Conservation (phyloP, 2,329 filamentous ascomycete species). For the Ophiostoma perfectum region DNA sequence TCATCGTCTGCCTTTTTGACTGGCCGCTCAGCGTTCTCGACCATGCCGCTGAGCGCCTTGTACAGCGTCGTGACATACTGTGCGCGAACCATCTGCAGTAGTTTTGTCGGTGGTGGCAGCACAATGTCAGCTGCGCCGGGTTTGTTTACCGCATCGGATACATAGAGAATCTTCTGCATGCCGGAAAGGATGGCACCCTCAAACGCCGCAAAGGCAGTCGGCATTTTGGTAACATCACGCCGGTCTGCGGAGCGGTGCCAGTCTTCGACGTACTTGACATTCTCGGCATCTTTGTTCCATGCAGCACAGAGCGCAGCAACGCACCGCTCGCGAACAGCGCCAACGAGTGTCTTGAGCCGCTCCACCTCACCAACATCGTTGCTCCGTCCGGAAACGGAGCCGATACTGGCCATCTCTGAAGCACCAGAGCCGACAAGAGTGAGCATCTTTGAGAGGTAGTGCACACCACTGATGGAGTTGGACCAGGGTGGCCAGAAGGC, state of each 20-base stretch:
- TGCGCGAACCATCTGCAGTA: conserved; percentile 82
- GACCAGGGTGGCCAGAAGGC: conserved; percentile 95
- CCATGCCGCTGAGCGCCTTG: conserved; percentile 89
- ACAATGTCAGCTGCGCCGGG: conserved; percentile 71
- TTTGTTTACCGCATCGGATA: conserved; percentile 76
- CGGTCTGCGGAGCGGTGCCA: conserved; percentile 81
- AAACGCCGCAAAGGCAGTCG: conserved; percentile 76
- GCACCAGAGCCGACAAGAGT: conserved; percentile 79
- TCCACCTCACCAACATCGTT: conserved; percentile 58
- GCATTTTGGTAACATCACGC: conserved; percentile 86
- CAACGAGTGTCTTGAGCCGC: conserved; percentile 68
- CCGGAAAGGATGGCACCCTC: conserved; percentile 75
- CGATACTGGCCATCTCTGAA: conserved; percentile 74
- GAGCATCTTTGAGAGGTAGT: conserved; percentile 80
- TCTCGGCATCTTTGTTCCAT: conserved; percentile 91
- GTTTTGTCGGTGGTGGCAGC: conserved; percentile 75
- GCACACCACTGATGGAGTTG: conserved; percentile 85
- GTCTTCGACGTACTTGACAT: conserved; percentile 86
- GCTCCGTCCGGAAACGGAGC: conserved; percentile 48
- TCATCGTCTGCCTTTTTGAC: conserved; percentile 59
- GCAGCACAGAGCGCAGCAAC: conserved; percentile 79
- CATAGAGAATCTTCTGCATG: conserved; percentile 93
- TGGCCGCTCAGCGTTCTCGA: conserved; percentile 85
- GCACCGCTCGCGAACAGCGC: conserved; percentile 73
- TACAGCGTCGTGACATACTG: conserved; percentile 94